Evolutionary conservation across 2,329 filamentous ascomycete species (phyloP).

Genomic region (Penicillium sp.): DNA sequence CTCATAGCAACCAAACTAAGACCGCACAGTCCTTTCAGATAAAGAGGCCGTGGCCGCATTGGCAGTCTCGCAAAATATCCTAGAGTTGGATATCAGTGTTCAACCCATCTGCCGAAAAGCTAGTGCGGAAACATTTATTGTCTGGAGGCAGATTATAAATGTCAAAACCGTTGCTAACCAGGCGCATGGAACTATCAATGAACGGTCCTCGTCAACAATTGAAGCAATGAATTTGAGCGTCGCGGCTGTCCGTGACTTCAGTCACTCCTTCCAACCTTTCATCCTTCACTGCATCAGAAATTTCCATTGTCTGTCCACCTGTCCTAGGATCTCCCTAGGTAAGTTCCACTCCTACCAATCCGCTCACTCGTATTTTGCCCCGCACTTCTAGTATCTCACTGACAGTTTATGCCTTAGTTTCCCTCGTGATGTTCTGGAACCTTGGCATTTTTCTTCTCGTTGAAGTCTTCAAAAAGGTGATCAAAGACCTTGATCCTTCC

Average conservation of each 20-base stretch:
- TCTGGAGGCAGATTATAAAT: slow-evolving; percentile 19
- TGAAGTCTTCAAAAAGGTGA: slow-evolving; percentile 4
- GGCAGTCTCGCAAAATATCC: background rate
- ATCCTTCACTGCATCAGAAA: slow-evolving; percentile 10
- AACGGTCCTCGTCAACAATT: background rate
- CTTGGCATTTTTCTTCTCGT: slow-evolving; percentile 20
- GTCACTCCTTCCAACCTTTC: slow-evolving; percentile 13
- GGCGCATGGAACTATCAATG: background rate
- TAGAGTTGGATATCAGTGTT: slow-evolving; percentile 8
- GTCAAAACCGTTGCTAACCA: slow-evolving; percentile 6
- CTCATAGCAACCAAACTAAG: background rate
- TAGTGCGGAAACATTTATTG: slow-evolving; percentile 14
- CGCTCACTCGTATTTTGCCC: accelerated
- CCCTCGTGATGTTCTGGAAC: slow-evolving; percentile 21
- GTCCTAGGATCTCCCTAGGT: slow-evolving; percentile 18
- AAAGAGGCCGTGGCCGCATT: background rate
- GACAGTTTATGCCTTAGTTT: slow-evolving; percentile 5
- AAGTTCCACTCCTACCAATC: background rate
- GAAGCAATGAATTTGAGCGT: background rate
- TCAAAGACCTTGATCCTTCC: background rate
- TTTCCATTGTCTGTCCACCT: slow-evolving; percentile 12
- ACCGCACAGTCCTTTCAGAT: background rate
- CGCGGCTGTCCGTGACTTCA: slow-evolving; percentile 4
- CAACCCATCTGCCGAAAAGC: slow-evolving; percentile 14
- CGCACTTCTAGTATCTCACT: background rate